Conservation (phyloP, 257 asterid species). For the Solanum paucissectum region DNA sequence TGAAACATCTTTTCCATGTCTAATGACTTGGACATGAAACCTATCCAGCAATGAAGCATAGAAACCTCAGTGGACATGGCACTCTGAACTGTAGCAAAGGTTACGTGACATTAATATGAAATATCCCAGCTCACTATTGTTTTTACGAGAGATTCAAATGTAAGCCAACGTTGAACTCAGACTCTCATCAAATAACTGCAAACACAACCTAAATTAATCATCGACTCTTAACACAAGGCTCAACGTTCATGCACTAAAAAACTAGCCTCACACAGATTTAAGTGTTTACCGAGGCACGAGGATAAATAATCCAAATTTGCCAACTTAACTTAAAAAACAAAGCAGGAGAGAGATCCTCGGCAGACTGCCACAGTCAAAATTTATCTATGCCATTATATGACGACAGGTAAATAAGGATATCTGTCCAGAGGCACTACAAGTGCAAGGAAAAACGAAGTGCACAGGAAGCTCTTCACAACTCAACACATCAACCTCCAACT, state of each 20-base stretch:
- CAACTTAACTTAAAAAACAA: not conserved
- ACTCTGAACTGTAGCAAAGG: not conserved
- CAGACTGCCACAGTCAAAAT: not conserved
- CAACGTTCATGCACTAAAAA: not conserved
- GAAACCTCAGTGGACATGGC: not conserved
- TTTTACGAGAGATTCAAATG: not conserved
- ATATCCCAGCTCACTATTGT: not conserved
- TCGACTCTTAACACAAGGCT: not conserved
- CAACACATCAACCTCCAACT: not conserved
- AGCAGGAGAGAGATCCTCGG: not conserved
- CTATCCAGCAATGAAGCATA: not conserved
- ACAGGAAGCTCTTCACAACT: not conserved
- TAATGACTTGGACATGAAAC: not conserved
- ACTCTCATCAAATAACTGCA: not conserved
- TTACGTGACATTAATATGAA: not conserved
- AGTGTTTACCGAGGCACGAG: not conserved
- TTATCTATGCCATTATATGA: not conserved
- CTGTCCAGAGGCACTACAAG: not conserved
- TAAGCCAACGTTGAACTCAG: not conserved
- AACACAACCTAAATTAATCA: not conserved
- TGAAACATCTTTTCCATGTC: not conserved
- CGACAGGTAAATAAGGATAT: not conserved
- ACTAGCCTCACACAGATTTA: not conserved
- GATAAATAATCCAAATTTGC: not conserved
- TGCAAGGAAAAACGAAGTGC: not conserved